These are phyloP conservation scores for Metschnikowia koreensis DNA, from an alignment of 805 yeast genomes.

Conservation along the genomic window DNA sequence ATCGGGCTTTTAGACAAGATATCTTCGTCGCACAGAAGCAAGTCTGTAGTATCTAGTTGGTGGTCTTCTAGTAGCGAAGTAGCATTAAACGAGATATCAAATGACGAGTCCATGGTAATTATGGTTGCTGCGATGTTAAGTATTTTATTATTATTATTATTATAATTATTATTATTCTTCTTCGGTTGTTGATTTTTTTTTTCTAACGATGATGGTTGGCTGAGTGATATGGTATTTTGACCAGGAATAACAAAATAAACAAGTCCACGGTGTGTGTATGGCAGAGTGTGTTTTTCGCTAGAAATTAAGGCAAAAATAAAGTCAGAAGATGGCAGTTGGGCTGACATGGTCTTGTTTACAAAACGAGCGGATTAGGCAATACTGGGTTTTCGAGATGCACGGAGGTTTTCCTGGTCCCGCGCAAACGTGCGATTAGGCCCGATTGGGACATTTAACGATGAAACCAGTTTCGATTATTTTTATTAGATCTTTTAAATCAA, in stretches of 20 bases:
- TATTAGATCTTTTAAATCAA: too few species aligned
- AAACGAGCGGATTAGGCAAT: conserved; percentile 14
- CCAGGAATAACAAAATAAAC: not conserved
- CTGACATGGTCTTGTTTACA: conserved; percentile 13
- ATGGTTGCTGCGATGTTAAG: not conserved
- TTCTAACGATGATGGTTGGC: not conserved
- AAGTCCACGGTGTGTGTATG: not conserved
- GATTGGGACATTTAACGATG: not conserved
- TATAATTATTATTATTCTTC: too few species aligned
- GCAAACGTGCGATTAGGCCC: not conserved
- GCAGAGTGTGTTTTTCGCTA: not conserved
- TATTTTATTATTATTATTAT: too few species aligned
- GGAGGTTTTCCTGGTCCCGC: not conserved
- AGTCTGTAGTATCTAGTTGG: conserved; percentile 13
- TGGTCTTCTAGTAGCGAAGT: conserved; percentile 19
- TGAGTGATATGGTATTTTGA: not conserved
- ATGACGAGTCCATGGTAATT: conserved; percentile 15
- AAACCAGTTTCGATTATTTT: not conserved
- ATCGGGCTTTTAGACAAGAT: conserved; percentile 12
- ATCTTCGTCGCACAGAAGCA: conserved; percentile 9
- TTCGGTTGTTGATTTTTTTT: too few species aligned
- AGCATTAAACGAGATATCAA: conserved; percentile 18
- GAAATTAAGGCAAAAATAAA: not conserved
- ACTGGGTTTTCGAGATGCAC: conserved; percentile 1
- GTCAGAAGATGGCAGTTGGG: not conserved